Conservation (phyloP, 805 yeast genomes). For the Kazachstania africana region DNA sequence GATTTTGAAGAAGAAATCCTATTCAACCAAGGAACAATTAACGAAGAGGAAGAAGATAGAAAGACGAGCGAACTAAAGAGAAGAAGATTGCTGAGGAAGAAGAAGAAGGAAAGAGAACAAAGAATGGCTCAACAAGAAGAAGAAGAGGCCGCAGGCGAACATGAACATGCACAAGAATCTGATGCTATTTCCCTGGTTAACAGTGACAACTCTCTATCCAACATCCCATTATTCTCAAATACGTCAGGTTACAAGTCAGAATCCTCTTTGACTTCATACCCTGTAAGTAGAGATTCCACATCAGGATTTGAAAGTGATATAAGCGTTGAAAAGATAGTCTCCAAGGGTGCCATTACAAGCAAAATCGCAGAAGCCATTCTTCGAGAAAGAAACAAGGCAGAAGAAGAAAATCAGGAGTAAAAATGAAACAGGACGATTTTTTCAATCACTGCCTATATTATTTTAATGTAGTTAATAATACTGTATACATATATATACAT, state of each 20-base stretch:
- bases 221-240: constrained; percentile 34
- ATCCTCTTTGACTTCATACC: constrained; percentile 20
- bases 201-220: constrained; percentile 29
- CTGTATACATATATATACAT: no score
- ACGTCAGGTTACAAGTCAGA: constrained; percentile 17
- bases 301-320: constrained; percentile 5
- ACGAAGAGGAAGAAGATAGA: constrained; percentile 14
- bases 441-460: no score
- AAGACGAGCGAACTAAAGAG: constrained; percentile 2
- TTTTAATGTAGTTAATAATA: no score
- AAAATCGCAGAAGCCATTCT: constrained; percentile 21
- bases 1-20: constrained; percentile 52
- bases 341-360: constrained; percentile 7
- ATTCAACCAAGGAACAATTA: constrained; percentile 10
- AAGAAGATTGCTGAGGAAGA: constrained; percentile 8
- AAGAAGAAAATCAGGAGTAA: no score
- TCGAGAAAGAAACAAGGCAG: constrained; percentile 11
- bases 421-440: no score
- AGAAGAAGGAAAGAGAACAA: constrained; percentile 2
- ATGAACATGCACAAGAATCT: constrained; percentile 33
- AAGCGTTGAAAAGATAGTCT: not conserved
- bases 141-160: constrained; percentile 1
- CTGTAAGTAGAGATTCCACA: no score
- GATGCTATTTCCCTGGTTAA: constrained; percentile 34
- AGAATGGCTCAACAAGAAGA: not conserved